A percentile compares a stretch with the other conserved stretches of the same genome.
Conservation (phyloP, 2,329 filamentous ascomycete genomes). For the Zalaria obscura region DNA sequence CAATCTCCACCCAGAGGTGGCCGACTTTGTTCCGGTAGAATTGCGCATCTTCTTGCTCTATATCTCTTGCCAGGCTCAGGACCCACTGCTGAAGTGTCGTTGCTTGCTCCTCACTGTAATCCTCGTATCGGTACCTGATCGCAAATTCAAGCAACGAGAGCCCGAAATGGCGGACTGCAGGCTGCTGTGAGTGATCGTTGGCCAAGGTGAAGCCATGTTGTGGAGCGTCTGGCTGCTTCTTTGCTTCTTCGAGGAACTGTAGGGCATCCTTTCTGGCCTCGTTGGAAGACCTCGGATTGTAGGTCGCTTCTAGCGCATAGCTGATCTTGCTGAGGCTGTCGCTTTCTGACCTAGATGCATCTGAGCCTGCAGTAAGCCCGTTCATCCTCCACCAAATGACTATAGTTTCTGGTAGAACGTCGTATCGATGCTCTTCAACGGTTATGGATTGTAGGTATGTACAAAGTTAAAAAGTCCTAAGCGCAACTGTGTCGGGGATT, state of each 20-base stretch:
- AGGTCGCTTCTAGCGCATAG: constrained; percentile 75
- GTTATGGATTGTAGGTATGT: too few species aligned
- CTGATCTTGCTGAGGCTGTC: constrained; percentile 52
- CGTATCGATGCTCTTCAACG: too few species aligned
- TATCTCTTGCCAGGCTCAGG: constrained; percentile 58
- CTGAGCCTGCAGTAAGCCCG: too few species aligned
- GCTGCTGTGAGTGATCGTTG: constrained; percentile 56
- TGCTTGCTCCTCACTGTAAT: constrained; percentile 56
- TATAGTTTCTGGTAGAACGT: too few species aligned
- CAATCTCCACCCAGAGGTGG: constrained; percentile 86
- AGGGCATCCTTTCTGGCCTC: constrained; percentile 71
- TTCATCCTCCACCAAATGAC: too few species aligned
- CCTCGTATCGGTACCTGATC: constrained; percentile 71
- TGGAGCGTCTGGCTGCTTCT: constrained; percentile 64
- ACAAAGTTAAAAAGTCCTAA: too few species aligned
- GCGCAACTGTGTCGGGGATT: too few species aligned
- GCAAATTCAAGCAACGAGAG: constrained; percentile 83
- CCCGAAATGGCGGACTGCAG: constrained; percentile 83
- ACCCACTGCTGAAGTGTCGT: constrained; percentile 61
- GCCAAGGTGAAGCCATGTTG: constrained; percentile 76
- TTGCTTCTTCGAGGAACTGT: constrained; percentile 72
- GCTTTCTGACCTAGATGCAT: background rate
- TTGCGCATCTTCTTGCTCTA: constrained; percentile 57
- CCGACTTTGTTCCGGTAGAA: constrained; percentile 90
- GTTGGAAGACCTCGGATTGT: constrained; percentile 69